Evolutionary conservation across 352 stramenopile genomes (phyloP).

Genomic region (Globisporangium canariense): DNA sequence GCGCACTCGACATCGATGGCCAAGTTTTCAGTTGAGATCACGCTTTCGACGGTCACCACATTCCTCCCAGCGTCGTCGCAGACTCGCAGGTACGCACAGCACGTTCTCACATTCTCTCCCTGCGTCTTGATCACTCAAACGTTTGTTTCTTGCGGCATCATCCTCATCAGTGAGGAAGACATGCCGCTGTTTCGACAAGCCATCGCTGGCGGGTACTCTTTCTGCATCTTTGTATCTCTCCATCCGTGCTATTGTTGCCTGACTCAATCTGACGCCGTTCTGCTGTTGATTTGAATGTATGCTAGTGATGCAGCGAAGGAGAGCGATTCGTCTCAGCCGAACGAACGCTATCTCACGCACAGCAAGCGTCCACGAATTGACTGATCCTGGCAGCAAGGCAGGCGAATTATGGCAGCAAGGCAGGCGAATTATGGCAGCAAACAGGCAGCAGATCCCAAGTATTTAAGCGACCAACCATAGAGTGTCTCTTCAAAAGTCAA

Average conservation of each 20-base stretch:
- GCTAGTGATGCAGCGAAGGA: slow-evolving; percentile 15
- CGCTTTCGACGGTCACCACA: slow-evolving; percentile 79
- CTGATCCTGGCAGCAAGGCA: slow-evolving; percentile 9
- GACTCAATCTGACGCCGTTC: not conserved
- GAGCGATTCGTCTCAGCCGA: slow-evolving; percentile 48
- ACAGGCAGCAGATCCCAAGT: not conserved
- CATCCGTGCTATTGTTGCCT: not conserved
- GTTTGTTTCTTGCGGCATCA: too few species aligned
- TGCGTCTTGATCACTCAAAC: not conserved
- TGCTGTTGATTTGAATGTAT: not conserved
- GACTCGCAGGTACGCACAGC: slow-evolving; percentile 27
- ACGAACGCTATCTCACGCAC: slow-evolving; percentile 60
- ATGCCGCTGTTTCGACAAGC: slow-evolving; percentile 20
- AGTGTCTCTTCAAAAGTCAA: not conserved
- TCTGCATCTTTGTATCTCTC: not conserved
- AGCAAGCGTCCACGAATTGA: slow-evolving; percentile 49
- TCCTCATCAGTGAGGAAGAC: slow-evolving; percentile 31
- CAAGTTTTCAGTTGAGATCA: slow-evolving; percentile 74
- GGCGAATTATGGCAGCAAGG: not conserved
- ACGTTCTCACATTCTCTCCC: not conserved
- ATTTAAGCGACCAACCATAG: slow-evolving; percentile 7
- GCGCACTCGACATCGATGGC: slow-evolving; percentile 69
- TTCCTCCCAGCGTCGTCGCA: slow-evolving; percentile 70
- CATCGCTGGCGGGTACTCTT: slow-evolving; percentile 14
- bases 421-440: not conserved